Evolutionary conservation across 306 rosid species (phyloP), one percentile per base, ranked within the genome.

Genomic region (Inga laurina): DNA sequence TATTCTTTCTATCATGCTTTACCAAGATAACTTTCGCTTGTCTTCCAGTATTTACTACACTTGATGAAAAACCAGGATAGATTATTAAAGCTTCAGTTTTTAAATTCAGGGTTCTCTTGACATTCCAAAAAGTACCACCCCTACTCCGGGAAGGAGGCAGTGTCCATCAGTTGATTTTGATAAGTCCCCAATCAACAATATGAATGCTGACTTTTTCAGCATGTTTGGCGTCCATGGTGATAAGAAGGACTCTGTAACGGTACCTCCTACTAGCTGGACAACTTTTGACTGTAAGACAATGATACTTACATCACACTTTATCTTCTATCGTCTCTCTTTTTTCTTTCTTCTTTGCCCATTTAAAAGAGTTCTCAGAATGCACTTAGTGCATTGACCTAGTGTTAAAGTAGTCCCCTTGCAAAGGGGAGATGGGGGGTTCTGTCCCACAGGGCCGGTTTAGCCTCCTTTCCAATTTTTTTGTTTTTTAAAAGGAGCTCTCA

Each of bases 211-310:
- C 86, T 86, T 83, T 43, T 87, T 84, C 85, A 64, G 62, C 87
- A 78, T 88, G 80, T 80, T 76, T 77, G 59, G 78, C 71, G 66
- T 24, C 83, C 85, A 75, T 11, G 88, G 86, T 54, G 68, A 78
- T 41, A 84, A 90, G 74, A 76, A 87, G 75, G 87, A 87, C 48
- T 14, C 54, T 74, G 68, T 86, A 54, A 72, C 80, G n/a, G 74
- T 45, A 51, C 78, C 91, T 79, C 88, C 97, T 68, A 0, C 96
- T 49, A 84, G 51, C 74, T 93, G 97, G 97, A 91, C 90, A 72
- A 92, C 93, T 65, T 93, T 93, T 74, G 97, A 94, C 84, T 93
- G 97, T 92, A 88, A 91, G 96, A 84, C 32, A 10, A 72, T 76
- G 74, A 61, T 84, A 67, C 57, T 72, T 66, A 1, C 56, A 75